These are phyloP conservation scores for Ophiostoma australiae DNA, from an alignment of 2,329 filamentous ascomycete species.

Conservation along the genomic window DNA sequence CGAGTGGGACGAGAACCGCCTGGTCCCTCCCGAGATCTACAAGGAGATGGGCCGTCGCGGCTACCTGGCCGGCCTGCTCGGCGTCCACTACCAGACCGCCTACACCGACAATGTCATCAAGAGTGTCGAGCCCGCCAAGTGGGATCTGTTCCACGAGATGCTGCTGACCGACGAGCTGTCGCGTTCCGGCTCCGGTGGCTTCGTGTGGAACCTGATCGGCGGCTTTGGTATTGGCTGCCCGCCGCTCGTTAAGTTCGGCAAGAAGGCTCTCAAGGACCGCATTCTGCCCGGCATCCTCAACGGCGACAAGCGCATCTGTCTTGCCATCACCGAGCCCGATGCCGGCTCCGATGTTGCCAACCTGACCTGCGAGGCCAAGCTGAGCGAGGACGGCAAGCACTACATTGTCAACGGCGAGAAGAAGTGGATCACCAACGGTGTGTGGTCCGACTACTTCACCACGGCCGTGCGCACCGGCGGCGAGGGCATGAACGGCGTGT, in stretches of 20 bases:
- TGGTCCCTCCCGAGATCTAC: slow-evolving; percentile 84
- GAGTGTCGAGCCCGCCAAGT: slow-evolving; percentile 78
- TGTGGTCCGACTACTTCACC: slow-evolving; percentile 97
- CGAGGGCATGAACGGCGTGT: slow-evolving; percentile 87
- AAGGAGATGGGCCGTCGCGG: slow-evolving; percentile 91
- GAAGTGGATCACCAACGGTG: slow-evolving; percentile 99
- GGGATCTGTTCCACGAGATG: slow-evolving; percentile 98
- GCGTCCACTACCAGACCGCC: slow-evolving; percentile 72
- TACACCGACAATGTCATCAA: slow-evolving; percentile 67
- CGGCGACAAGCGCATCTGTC: slow-evolving; percentile 94
- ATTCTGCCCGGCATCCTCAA: slow-evolving; percentile 82
- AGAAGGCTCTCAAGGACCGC: slow-evolving; percentile 75
- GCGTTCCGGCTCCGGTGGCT: slow-evolving; percentile 79
- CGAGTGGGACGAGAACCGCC: slow-evolving; percentile 95
- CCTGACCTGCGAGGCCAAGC: slow-evolving; percentile 89
- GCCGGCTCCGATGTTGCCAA: slow-evolving; percentile 94
- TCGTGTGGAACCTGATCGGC: slow-evolving; percentile 95
- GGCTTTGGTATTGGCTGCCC: slow-evolving; percentile 96
- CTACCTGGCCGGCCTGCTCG: slow-evolving; percentile 88
- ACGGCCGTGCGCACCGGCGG: slow-evolving; percentile 88
- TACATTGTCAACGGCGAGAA: slow-evolving; percentile 99
- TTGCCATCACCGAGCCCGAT: slow-evolving; percentile 96
- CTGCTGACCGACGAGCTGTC: slow-evolving; percentile 92
- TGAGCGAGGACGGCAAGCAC: slow-evolving; percentile 92
- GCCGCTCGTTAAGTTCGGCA: slow-evolving; percentile 86